Evolutionary conservation across 73 alveolate genomes (phyloP), one percentile per base, ranked within the genome.

Genomic region (Paramecium caudatum): DNA sequence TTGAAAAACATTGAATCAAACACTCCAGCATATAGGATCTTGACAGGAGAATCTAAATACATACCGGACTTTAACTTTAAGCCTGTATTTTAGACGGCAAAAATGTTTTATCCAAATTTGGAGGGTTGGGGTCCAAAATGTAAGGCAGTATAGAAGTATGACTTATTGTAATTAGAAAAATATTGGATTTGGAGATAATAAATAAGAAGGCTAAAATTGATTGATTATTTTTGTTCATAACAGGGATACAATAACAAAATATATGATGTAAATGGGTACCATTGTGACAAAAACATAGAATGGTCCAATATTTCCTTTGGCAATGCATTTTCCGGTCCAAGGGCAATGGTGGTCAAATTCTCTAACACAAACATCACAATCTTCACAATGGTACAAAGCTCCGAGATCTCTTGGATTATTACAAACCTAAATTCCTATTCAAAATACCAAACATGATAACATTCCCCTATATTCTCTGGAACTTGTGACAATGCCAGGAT

Each of bases 281-380:
- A 62, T 86, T 7, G 93, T 65, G 9, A 86, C 84, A 46, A 96
- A 96, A 34, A 82, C 81, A 84, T 95, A 91, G 81, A 96, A 96
- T 16, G 82, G 49, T 32, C 43, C 50, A 25, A 91, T 86, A 90
- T 96, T 96, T 23, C 96, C 97, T 46, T 82, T 83, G 12, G 97
- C 99, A 39, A 96, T 94, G 50, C 99, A 96, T 93, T 96, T 96
- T 27, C 98, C 94, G 21, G 98, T 93, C 99, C 98, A 96, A 15
- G 99, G 98, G 65, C 99, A 97, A 91, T 97, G 99, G 83, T 97
- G 99, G 91, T 97, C 99, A 78, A 90, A 93, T 17, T 95, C 98
- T 70, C 95, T 96, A 16, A 97, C 92, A 63, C 99, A 97, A 7
- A 94, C 95, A 45, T 94, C 96, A 61, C 99, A 97, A 62, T 92